Base-by-base conservation (phyloP, 768 basidiomycete genomes). In the Suillus clintonianus region DNA sequence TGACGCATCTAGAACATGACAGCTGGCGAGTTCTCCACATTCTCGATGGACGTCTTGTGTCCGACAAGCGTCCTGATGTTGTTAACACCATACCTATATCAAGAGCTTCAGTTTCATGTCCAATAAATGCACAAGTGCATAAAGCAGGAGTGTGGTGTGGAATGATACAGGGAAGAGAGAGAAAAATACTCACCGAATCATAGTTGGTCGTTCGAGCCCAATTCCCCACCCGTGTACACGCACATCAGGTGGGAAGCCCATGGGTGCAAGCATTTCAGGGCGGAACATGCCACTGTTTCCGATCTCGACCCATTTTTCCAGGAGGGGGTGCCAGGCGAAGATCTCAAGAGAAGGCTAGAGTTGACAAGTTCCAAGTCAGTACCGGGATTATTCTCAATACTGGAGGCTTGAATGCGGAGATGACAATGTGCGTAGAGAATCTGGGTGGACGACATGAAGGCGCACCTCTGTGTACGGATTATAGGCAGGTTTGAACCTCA, bases 251-350 rank as follows among this genome's bases (percentile, higher is more conserved):
- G 97, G 97, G 74, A 99, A 89, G 37, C 97, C 97, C 96, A 99
- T 98, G 8, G 97, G 95, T 74, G 95, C 95, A 37, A 99, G 82
- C 97, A 99, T 98, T 76, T 99, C 97, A 4, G 97, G 97, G 39
- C 97, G 88, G 89, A 99, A 99, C 92, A 99, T 97, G 27, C 97
- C 97, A 73, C 95, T 97, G 79, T 99, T 99, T 41, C 97, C 97
- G 37, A 99, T 94, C 77, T 98, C 97, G 41, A 99, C 96, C 95
- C 95, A 97, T 70, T 92, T 91, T 75, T 92, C 83, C 43, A 99
- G 85, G 77, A 89, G 86, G 43, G 95, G 94, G 71, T 99, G 97
- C 85, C 96, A 99, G 34, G 96, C 95, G 78, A 98, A 99, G 65
- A 99, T 97, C 79, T 99, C 97, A 51, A 99, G 86, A 1, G 95